These are phyloP conservation scores for Macrolepiota dolichaula DNA, from an alignment of 768 basidiomycete species.

Conservation along the genomic window DNA sequence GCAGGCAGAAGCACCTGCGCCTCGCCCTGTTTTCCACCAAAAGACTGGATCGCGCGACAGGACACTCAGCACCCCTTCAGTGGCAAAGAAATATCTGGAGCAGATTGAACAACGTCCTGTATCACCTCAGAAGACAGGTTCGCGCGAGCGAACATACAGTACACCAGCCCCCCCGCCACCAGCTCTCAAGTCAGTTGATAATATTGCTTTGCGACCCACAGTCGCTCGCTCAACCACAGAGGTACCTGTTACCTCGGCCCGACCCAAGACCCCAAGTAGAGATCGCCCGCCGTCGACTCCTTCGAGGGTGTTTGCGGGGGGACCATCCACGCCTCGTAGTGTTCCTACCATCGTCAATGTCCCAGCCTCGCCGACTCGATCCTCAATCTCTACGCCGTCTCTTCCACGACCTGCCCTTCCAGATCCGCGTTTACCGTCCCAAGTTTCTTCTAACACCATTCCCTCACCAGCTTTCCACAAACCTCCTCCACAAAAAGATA, in stretches of 20 bases:
- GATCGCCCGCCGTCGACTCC: constrained; percentile 5
- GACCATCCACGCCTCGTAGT: constrained; percentile 24
- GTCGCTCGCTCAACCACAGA: not conserved
- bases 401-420: constrained; percentile 55
- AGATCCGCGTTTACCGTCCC: constrained; percentile 39
- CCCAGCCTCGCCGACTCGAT: constrained; percentile 27
- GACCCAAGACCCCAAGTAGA: not conserved
- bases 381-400: constrained; percentile 35
- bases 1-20: not conserved
- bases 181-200: not conserved
- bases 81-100: constrained; percentile 21
- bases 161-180: constrained; percentile 30
- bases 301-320: constrained; percentile 7
- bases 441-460: constrained; percentile 35
- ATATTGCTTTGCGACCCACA: not conserved
- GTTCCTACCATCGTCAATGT: constrained; percentile 15
- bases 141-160: constrained; percentile 50
- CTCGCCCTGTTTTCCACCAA: constrained; percentile 12
- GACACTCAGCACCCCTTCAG: constrained; percentile 7
- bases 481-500: constrained; percentile 57
- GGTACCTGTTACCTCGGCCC: not conserved
- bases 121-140: constrained; percentile 36
- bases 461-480: constrained; percentile 62
- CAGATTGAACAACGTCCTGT: constrained; percentile 34
- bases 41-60: constrained; percentile 12